These are phyloP conservation scores for Fusarium sublunatum DNA, from an alignment of 2,329 filamentous ascomycete species.

Conservation along the genomic window DNA sequence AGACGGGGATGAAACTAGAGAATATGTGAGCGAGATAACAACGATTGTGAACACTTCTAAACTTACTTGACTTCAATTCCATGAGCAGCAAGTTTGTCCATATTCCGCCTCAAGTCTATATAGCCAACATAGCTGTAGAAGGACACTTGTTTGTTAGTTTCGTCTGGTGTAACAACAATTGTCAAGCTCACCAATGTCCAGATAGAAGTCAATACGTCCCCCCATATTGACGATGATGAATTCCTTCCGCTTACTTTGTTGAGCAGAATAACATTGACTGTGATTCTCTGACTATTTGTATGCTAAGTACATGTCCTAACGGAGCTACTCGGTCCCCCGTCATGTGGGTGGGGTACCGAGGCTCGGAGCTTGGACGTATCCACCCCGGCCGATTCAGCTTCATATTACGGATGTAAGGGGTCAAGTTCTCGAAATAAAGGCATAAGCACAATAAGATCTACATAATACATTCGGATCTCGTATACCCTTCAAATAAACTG, in stretches of 20 bases:
- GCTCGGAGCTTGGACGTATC: constrained; percentile 23
- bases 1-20: constrained; percentile 74
- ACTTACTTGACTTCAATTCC: constrained; percentile 74
- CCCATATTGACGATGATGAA: constrained; percentile 60
- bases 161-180: background rate
- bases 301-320: background rate
- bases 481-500: background rate
- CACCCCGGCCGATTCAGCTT: constrained; percentile 1
- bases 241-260: background rate
- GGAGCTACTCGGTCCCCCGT: constrained; percentile 4
- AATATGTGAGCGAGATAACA: background rate
- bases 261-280: background rate
- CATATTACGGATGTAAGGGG: too few relatives aligned
- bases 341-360: constrained; percentile 41
- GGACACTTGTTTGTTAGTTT: constrained; percentile 64
- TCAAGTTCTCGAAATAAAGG: too few relatives aligned
- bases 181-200: constrained; percentile 69
- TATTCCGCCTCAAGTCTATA: constrained; percentile 67
- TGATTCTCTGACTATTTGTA: constrained; percentile 6
- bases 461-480: background rate
- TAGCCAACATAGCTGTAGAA: constrained; percentile 69
- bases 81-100: constrained; percentile 65
- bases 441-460: background rate
- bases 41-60: background rate
- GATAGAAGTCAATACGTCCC: constrained; percentile 71